These are phyloP conservation scores for Tricholoma matsutake DNA, from an alignment of 768 basidiomycete genomes.

Conservation along the genomic window DNA sequence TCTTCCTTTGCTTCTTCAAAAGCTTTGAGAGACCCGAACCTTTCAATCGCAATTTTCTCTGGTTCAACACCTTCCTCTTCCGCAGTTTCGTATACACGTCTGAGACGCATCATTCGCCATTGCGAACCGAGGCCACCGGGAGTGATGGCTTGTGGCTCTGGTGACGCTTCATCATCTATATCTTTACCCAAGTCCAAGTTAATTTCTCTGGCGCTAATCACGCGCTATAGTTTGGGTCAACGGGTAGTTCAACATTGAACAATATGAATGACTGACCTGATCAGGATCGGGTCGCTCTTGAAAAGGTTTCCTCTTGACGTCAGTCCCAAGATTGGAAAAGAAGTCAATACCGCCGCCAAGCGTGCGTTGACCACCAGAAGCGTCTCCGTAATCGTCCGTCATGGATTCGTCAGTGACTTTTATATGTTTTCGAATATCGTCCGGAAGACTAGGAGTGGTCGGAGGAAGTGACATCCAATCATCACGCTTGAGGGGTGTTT, in stretches of 20 bases:
- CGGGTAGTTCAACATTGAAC: constrained; percentile 12
- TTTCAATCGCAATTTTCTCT: constrained; percentile 81
- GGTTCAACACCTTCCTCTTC: constrained; percentile 75
- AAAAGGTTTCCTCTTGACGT: constrained; percentile 57
- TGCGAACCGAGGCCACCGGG: constrained; percentile 92
- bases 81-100: constrained; percentile 84
- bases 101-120: constrained; percentile 98
- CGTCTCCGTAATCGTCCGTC: constrained; percentile 65
- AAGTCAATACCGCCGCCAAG: constrained; percentile 73
- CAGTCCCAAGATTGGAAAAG: constrained; percentile 84
- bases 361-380: constrained; percentile 41
- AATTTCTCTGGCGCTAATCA: constrained; percentile 59
- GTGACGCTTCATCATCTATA: constrained; percentile 38
- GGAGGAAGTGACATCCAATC: constrained; percentile 83
- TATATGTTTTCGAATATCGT: constrained; percentile 20
- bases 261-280: constrained; percentile 45
- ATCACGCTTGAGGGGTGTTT: constrained; percentile 60
- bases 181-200: constrained; percentile 51
- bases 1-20: constrained; percentile 92
- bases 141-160: constrained; percentile 46
- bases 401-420: constrained; percentile 45
- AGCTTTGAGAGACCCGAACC: constrained; percentile 80
- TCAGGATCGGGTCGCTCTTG: constrained; percentile 65
- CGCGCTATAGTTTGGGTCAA: constrained; percentile 38
- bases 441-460: constrained; percentile 27